Evolutionary conservation across 305 asterid species (phyloP).

Genomic region (Fraxinus sp.): DNA sequence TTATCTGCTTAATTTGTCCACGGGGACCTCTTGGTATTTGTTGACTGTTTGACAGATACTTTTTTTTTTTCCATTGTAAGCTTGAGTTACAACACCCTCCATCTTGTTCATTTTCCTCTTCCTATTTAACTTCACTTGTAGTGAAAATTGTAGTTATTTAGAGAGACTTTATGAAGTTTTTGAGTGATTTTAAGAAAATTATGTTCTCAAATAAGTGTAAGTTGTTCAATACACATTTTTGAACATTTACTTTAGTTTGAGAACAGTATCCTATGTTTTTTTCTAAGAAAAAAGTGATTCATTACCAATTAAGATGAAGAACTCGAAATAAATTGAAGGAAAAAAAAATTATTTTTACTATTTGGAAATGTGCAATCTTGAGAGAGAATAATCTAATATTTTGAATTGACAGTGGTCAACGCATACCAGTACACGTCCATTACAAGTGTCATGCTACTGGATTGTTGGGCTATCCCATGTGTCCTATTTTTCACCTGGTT

Average conservation of each 20-base stretch:
- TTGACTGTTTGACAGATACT: background rate
- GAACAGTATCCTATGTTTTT: background rate
- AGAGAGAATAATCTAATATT: constrained; percentile 16
- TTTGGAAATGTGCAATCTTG: background rate
- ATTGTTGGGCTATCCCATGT: constrained; percentile 97
- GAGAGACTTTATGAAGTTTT: background rate
- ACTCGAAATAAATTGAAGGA: background rate
- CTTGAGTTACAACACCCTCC: background rate
- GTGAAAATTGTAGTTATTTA: background rate
- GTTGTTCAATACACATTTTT: background rate
- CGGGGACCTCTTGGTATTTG: background rate
- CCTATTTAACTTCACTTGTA: constrained; percentile 7
- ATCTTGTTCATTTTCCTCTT: background rate
- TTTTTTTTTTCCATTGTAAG: background rate
- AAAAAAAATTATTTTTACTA: background rate
- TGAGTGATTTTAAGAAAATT: background rate
- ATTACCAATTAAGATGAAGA: background rate
- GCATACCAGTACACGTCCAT: constrained; percentile 94
- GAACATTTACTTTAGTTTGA: background rate
- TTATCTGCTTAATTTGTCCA: constrained; percentile 1
- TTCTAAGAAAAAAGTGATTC: background rate
- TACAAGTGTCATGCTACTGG: constrained; percentile 95
- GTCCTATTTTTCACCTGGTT: constrained; percentile 89
- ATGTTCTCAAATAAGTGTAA: background rate
- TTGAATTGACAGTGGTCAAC: constrained; percentile 74